A percentile compares a stretch with the other conserved stretches of the same genome.
Evolutionary conservation across 2,329 filamentous ascomycete species (phyloP).

Genomic region (Colletotrichum sp.): DNA sequence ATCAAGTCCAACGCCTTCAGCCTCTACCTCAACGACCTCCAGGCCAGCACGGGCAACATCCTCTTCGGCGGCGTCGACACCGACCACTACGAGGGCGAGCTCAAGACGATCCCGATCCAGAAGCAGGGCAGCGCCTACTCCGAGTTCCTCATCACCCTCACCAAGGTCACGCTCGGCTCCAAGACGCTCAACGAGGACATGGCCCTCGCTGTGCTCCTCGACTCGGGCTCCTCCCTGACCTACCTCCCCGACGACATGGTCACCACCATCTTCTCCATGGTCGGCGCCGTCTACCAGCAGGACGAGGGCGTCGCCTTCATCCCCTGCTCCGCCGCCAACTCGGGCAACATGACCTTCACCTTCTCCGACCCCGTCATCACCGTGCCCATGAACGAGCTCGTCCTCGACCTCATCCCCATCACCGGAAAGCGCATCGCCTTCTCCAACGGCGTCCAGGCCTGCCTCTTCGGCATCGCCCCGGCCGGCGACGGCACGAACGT

Average conservation of each 20-base stretch:
- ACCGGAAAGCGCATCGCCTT: conserved; percentile 55
- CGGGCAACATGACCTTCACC: conserved; percentile 53
- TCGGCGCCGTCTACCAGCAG: conserved; percentile 64
- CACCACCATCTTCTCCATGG: conserved; percentile 58
- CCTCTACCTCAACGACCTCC: conserved; percentile 76
- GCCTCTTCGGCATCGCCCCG: conserved; percentile 71
- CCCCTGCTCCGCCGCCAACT: conserved; percentile 55
- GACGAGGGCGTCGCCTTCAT: conserved; percentile 63
- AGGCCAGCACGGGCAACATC: conserved; percentile 68
- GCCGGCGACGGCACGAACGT: conserved; percentile 61
- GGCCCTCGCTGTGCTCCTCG: conserved; percentile 69
- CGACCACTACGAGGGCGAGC: conserved; percentile 64
- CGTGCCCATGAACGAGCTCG: conserved; percentile 64
- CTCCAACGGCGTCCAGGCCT: conserved; percentile 58
- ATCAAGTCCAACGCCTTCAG: conserved; percentile 75
- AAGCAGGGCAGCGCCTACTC: conserved; percentile 53
- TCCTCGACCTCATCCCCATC: conserved; percentile 55
- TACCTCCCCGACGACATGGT: conserved; percentile 67
- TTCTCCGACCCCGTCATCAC: conserved; percentile 60
- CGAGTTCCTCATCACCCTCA: conserved; percentile 75
- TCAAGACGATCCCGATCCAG: conserved; percentile 73
- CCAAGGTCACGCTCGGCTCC: conserved; percentile 54
- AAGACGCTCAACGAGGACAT: conserved; percentile 48
- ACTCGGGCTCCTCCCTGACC: conserved; percentile 72
- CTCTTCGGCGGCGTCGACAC: conserved; percentile 79